A percentile compares a stretch with the other conserved stretches of the same genome.
These are phyloP conservation scores for Fusarium sp. DNA, from an alignment of 2,329 filamentous ascomycete species.

Conservation along the genomic window DNA sequence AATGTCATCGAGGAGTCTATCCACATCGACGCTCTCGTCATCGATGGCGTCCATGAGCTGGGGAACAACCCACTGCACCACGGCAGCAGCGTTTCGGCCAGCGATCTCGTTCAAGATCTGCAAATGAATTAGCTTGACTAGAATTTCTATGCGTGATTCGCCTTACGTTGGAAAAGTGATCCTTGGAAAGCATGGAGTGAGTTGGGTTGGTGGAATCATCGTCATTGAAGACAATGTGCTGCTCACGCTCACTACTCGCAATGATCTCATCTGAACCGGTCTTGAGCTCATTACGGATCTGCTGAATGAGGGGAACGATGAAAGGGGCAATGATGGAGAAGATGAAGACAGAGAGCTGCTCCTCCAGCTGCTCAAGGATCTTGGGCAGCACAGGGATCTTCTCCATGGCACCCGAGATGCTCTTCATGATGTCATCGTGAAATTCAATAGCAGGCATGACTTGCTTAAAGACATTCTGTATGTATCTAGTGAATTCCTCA, in stretches of 20 bases:
- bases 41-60: slow-evolving; percentile 92
- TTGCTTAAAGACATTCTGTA: slow-evolving; percentile 79
- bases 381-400: slow-evolving; percentile 88
- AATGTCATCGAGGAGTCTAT: slow-evolving; percentile 80
- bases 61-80: slow-evolving; percentile 87
- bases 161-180: slow-evolving; percentile 87
- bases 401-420: slow-evolving; percentile 82
- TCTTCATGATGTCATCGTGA: slow-evolving; percentile 89
- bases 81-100: slow-evolving; percentile 82
- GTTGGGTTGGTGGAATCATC: slow-evolving; percentile 84
- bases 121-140: not conserved
- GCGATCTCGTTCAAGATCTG: slow-evolving; percentile 87
- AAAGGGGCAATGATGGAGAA: slow-evolving; percentile 93
- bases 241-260: slow-evolving; percentile 83
- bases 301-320: slow-evolving; percentile 84
- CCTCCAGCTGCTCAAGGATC: slow-evolving; percentile 86
- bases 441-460: slow-evolving; percentile 92
- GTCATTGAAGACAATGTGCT: slow-evolving; percentile 88
- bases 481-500: slow-evolving; percentile 85
- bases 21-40: slow-evolving; percentile 76
- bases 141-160: not conserved
- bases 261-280: slow-evolving; percentile 91
- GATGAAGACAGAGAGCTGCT: slow-evolving; percentile 89
- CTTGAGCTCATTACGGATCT: slow-evolving; percentile 88
- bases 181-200: slow-evolving; percentile 95